Evolutionary conservation across 1,284 basidiomycete genomes (phyloP), one percentile per base, ranked within the genome.

Genomic region (Trametes hirsuta): DNA sequence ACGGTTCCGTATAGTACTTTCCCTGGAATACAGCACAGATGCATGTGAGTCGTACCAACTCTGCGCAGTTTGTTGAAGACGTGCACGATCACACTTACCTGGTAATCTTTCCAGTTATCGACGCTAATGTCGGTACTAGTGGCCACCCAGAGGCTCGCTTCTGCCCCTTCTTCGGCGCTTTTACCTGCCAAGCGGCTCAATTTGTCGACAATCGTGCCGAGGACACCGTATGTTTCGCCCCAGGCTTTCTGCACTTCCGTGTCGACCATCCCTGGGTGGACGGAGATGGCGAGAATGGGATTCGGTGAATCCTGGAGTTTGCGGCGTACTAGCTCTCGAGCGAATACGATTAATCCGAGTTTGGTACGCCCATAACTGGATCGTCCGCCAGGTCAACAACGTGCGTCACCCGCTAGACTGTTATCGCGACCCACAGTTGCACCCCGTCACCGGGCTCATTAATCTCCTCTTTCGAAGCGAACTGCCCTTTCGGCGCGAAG

Each of bases 71-170:
- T 4, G 18, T 14, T 39, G 35, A 37, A 22, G n/a, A 10, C 11
- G 11, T 11, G 34, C 48, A 34, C 37, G 18, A 18, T 51, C 24
- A 11, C 53, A 21, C 69, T 53, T 25, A 72, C 71, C 66, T 74
- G 72, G 50, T 60, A 71, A 12, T 74, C 68, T 30, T 67, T 68
- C 71, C 71, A 72, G 58, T 74, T 74, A 0, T 55, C 55, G 36
- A 66, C 65, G 47, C 63, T 68, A 25, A 74, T 73, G 46, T 72
- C 72, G 6, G 68, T 67, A 54, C 68, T 69, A 4, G 66, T 68
- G 11, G 72, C 72, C 4, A 70, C 71, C 72, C 72, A 74, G 10
- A 74, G 58, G n/a, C 71, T 70, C 2, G 72, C 69, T 60, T 73
- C 71, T 2, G 72, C 72, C 11, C 71, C 71, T 47, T 74, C 72